Evolutionary conservation across 257 asterid species (phyloP), one percentile per base, ranked within the genome.

Genomic region (Vinca minor): DNA sequence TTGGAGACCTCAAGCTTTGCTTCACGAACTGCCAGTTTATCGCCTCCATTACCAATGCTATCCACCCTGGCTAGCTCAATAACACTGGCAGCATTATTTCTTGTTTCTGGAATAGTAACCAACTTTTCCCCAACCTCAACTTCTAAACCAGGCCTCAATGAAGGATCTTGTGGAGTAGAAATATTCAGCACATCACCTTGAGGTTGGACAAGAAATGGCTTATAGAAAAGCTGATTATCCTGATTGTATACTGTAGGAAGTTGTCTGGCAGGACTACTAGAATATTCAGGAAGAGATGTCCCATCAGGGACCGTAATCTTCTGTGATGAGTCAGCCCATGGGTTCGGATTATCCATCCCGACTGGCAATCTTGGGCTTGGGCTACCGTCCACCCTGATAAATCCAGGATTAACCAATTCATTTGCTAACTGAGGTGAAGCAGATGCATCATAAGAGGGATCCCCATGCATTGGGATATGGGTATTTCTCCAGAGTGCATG

Each of bases 401-500:
- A 81, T 61, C 94, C 89, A 73, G 81, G 75, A 63, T 82, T 69
- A 50, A 77, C 71, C 67, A 90, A 73, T 29, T 90, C 87, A 82
- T 81, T 82, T 50, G 76, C 84, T 36, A 82, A 45, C 75, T 80
- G 93, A 64, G 85, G 75, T 52, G 86, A 74, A 74, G 70, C 75
- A 49, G 86, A 63, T 48, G 82, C 59, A 61, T 89, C 97, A 52
- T 74, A 79, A 31, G 86, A 14, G 34, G 77, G 87, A 63, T 75
- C 76, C 66, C 83, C 94, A 48, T 77, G 94, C 62, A 79, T 23
- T 20, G 84, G 88, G 70, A 71, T 68, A 56, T 82, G 95, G 48
- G 79, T 77, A 68, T 89, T 93, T 82, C 98, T 84, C 97, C 94
- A 76, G 41, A 78, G 32, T 59, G 91, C 42, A 52, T 83, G 90